Percentiles rank a stretch among this genome's conserved stretches.
Conservation (phyloP, 305 asterid genomes). For the Fraxinus angustifolia region DNA sequence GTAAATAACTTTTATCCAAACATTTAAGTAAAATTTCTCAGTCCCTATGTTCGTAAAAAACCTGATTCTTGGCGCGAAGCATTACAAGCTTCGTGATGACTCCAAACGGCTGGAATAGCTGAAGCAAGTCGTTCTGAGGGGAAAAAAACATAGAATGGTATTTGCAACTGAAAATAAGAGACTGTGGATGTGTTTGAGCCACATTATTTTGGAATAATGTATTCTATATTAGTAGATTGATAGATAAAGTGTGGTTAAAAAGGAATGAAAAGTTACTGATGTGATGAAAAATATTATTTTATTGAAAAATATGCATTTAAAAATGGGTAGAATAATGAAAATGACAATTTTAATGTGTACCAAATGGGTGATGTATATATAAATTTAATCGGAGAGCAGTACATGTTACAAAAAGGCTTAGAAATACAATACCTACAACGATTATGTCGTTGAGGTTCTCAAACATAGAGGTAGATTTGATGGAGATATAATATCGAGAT, state of each 20-base stretch:
- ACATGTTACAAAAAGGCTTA: not conserved
- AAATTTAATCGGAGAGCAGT: not conserved
- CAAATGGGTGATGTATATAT: not conserved
- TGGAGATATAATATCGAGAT: not conserved
- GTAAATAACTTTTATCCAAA: conserved; percentile 4
- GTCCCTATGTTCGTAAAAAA: conserved; percentile 26
- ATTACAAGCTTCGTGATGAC: conserved; percentile 85
- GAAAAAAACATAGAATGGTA: conserved; percentile 14
- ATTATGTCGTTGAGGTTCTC: not conserved
- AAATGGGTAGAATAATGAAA: no score
- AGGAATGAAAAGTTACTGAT: no score
- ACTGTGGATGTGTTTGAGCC: not conserved
- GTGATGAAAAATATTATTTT: no score
- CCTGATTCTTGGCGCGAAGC: conserved; percentile 99
- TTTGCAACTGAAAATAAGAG: conserved; percentile 8
- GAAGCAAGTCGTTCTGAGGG: conserved; percentile 84
- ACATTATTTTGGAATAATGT: no score
- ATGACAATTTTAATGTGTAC: no score
- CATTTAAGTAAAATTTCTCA: conserved; percentile 7
- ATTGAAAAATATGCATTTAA: no score
- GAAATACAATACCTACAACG: not conserved
- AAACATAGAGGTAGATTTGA: not conserved
- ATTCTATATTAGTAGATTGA: no score
- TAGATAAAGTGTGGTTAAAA: no score
- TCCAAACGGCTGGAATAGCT: conserved; percentile 96